Base-by-base conservation (phyloP, 1,139 yeast genomes). In the Scheffersomyces cryptocercus region DNA sequence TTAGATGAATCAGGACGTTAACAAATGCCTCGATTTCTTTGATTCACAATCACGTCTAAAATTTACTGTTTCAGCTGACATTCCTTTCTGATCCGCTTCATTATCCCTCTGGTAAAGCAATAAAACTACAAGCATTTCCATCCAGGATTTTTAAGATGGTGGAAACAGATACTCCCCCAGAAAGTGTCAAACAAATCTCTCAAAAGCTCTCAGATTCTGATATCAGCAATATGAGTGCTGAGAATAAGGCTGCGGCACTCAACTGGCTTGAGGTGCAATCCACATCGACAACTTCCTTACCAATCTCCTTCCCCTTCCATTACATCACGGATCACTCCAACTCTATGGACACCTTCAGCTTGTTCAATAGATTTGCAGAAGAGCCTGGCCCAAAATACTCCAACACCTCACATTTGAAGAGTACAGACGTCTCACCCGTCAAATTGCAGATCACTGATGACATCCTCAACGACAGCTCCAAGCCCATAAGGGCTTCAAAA, bases 231-330 rank as follows among this genome's bases (percentile, higher is more conserved):
- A 36, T 38, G n/a, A 26, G 20, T 5, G 26, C 29, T 9, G 12
- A 39, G 9, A 38, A 35, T 34, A 37, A 41, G 4, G 39, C 45
- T 8, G 45, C 45, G 8, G 48, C 59, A 7, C 47, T 60, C 38
- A 51, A 52, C 38, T 49, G 62, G 35, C 50, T 66, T 33, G 72
- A 67, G 46, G 64, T 66, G n/a, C 68, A 64, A 51, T 56, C 70
- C 8, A 54, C 60, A 4, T 67, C 73, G 2, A 55, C 65, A 16
- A 56, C 65, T 10, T 66, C 70, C 3, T 41, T 65, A 3, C 70
- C 68, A 1, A 56, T 64, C 7, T 68, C 73, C 2, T 60, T 66
- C 40, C 75, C 75, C 1, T 66, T 66, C 48, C 65, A 62, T 43
- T 64, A 66, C 46, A 50, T 64, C 13, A 59, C 64, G 36, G 62